phyloP scores from a whole-genome alignment of 179 eudicot genomes.

The Dionaea muscipula region DNA sequence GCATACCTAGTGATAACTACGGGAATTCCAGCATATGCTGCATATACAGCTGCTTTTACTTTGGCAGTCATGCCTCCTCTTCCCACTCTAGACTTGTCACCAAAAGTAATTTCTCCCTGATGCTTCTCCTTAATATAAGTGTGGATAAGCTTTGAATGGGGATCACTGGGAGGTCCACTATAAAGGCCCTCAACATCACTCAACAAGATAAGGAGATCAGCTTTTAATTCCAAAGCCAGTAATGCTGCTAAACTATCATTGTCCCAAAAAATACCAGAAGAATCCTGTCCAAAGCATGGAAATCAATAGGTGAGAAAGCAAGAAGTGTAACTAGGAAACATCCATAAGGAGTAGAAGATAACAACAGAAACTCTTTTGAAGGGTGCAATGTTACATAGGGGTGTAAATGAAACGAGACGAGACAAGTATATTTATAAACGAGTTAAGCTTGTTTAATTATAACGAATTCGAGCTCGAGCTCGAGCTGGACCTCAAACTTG shows the following conservation, averaged over 20 bases:
- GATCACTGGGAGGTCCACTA: slow-evolving; percentile 91
- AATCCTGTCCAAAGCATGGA: slow-evolving; percentile 53
- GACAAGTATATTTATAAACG: too few species aligned
- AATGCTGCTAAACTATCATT: slow-evolving; percentile 93
- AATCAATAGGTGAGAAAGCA: too few species aligned
- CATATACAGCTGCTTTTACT: slow-evolving; percentile 88
- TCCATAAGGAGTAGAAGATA: too few species aligned
- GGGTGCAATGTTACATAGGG: too few species aligned
- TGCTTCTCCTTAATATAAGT: slow-evolving; percentile 73
- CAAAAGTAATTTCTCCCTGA: slow-evolving; percentile 73
- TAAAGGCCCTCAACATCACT: slow-evolving; percentile 99
- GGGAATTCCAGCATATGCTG: slow-evolving; percentile 76
- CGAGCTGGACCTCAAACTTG: too few species aligned
- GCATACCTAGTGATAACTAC: slow-evolving; percentile 86
- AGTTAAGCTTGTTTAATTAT: too few species aligned
- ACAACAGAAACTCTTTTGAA: too few species aligned
- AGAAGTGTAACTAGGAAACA: too few species aligned
- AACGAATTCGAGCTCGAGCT: too few species aligned
- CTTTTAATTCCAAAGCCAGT: slow-evolving; percentile 82
- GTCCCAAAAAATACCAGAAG: slow-evolving; percentile 97
- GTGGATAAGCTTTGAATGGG: slow-evolving; percentile 62
- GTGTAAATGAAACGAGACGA: too few species aligned
- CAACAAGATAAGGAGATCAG: slow-evolving; percentile 83
- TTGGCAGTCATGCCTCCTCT: slow-evolving; percentile 99
- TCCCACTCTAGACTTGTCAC: slow-evolving; percentile 90